These are phyloP conservation scores for Vitis cinerea DNA, from an alignment of 164 flowering plant genomes.

Conservation along the genomic window DNA sequence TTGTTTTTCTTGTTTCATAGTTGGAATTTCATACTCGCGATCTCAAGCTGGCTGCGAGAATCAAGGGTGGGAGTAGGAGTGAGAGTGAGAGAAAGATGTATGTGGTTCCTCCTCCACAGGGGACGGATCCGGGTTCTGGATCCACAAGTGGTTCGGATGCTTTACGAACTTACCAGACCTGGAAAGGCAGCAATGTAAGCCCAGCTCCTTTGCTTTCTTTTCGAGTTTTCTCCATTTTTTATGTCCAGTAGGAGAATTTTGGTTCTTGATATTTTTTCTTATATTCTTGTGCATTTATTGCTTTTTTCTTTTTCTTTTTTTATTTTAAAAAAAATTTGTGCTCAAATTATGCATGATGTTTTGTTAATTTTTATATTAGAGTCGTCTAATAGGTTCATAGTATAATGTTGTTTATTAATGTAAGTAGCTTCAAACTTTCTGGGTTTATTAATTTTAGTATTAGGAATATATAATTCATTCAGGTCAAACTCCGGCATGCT, in stretches of 20 bases:
- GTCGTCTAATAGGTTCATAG: too few species aligned
- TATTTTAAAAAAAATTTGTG: too few species aligned
- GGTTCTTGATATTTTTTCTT: background rate
- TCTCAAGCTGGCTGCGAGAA: too few species aligned
- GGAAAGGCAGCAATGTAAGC: constrained; percentile 98
- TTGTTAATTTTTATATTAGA: too few species aligned
- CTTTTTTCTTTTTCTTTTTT: too few species aligned
- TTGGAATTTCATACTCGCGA: background rate
- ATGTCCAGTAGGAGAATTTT: background rate
- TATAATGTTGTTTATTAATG: too few species aligned
- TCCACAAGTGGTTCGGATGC: constrained; percentile 33
- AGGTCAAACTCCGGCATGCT: too few species aligned
- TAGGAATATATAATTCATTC: too few species aligned
- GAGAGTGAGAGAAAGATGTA: constrained; percentile 44
- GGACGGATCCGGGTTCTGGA: constrained; percentile 48
- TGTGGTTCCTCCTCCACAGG: constrained; percentile 71
- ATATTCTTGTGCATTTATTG: too few species aligned
- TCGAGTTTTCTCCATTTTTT: background rate
- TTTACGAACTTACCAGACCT: constrained; percentile 64
- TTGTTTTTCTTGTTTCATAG: background rate
- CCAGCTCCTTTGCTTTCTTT: background rate
- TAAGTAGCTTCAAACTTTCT: too few species aligned
- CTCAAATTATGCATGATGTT: too few species aligned
- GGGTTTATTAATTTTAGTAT: too few species aligned
- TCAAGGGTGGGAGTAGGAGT: constrained; percentile 6